Evolutionary conservation across 192 early-diverging fungal genomes (phyloP), one percentile per base, ranked within the genome.

Genomic region (Backusella mclennaniae): DNA sequence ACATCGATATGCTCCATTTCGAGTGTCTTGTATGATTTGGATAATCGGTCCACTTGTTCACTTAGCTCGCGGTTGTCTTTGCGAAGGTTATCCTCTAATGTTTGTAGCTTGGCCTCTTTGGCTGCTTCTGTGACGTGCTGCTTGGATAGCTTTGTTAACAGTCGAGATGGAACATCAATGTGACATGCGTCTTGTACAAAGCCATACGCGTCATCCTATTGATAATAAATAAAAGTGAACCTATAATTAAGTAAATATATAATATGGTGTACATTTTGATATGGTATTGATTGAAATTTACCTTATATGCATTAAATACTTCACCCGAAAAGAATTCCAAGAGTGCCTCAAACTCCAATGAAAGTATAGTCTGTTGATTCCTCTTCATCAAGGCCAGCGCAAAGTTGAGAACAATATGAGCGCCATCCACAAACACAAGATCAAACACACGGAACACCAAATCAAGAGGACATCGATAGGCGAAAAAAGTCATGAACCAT

Each of bases 401-500:
- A 69, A 99, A 93, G 7, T 93, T 89, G 59, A 99, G 85, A 31
- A 97, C 83, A 4, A 92, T 83, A 52, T 96, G 94, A 41, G 94
- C 78, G 11, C 98, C 98, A 79, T 99, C 96, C 6, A 94, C 94
- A 74, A 99, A 93, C 35, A 98, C 87, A 39, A 97, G 88, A 85
- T 99, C 98, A 74, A 93, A 93, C 72, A 99, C 92, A 1, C 97
- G 89, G 78, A 94, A 93, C 6, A 97, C 95, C 49, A 97, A 83
- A 21, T 92, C 88, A 17, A 98, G 87, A 6, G 98, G 98, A 83
- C 98, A 96, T 35, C 95, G 93, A 85, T 97, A 99, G 0, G 98
- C 97, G 88, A 99, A 99, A 77, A 98, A 78, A 3, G 98, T 99
- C 95, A 99, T 96, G 85, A 98, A 95, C 98, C 98, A 99, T 82